These are phyloP conservation scores for Russula sp. DNA, from an alignment of 768 basidiomycete genomes.

Conservation along the genomic window DNA sequence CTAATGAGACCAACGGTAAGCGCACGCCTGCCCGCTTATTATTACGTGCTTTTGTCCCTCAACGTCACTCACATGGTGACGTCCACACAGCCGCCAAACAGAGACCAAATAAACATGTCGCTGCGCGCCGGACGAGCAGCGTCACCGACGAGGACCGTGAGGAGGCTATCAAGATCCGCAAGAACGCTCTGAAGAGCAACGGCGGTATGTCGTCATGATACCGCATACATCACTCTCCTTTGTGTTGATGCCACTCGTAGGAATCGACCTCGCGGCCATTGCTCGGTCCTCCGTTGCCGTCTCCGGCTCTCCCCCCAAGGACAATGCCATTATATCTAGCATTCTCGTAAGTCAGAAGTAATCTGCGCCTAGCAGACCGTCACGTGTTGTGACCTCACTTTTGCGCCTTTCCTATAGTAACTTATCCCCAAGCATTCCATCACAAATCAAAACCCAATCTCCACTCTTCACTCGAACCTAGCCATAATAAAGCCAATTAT, in stretches of 20 bases:
- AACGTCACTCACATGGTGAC: conserved; percentile 14
- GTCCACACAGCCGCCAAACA: not conserved
- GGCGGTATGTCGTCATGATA: conserved; percentile 11
- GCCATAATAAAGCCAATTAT: not conserved
- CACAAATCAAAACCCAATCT: conserved; percentile 3
- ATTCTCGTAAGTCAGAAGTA: conserved; percentile 7
- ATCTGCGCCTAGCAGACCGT: not conserved
- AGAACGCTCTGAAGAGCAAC: conserved; percentile 65
- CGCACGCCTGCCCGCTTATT: conserved; percentile 15
- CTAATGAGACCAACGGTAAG: conserved; percentile 24
- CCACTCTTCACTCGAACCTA: not conserved
- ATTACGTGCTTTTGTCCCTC: not conserved
- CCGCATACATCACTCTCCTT: not conserved
- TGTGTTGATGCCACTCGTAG: conserved; percentile 12
- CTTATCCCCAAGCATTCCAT: conserved; percentile 12
- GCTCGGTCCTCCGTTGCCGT: conserved; percentile 78
- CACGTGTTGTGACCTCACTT: not conserved
- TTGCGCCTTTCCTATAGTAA: conserved; percentile 15
- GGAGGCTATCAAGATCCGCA: conserved; percentile 61
- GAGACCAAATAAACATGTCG: not conserved
- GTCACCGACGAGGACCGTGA: conserved; percentile 60
- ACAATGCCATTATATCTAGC: not conserved
- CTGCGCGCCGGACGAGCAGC: conserved; percentile 33
- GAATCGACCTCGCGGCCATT: conserved; percentile 66
- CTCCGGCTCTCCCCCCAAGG: conserved; percentile 44